Base-by-base conservation (phyloP, 2,329 filamentous ascomycete species). In the Chalaropsis thielavioides region DNA sequence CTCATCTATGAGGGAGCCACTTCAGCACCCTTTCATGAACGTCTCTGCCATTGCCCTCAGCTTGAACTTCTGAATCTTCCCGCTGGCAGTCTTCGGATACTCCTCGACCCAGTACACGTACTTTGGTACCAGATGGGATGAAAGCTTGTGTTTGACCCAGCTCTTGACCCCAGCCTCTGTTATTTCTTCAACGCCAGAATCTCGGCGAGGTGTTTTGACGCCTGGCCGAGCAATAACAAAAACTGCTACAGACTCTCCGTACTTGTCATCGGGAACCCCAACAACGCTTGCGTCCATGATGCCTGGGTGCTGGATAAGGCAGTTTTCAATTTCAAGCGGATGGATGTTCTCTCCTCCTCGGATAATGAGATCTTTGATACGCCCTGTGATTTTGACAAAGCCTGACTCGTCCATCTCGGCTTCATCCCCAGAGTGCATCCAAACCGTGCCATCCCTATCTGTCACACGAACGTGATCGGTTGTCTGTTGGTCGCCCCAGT, bases 61-160 rank as follows among this genome's bases (percentile, higher is more conserved):
- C 77, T 87, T 92, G 73, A 88, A 96, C 77, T 97, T 96, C 77
- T 96, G 90, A 65, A 97, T 92, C 82, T 99, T 99, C 27, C 92
- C 92, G 73, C 90, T 96, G 5, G 91, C 89, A 43, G 94, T 99
- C 81, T 96, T 96, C 22, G 92, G 92, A 73, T 89, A 95, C n/a
- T 85, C 83, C 0, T 86, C 80, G 0, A 89, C 79, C 82, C 89
- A 96, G 72, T 96, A 96, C n/a, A 97, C 82, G 72, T 92, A 84
- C 75, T 89, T 94, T 0, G 92, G 92, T 63, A 89, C 89, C 72
- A 96, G 83, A 74, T 92, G 89, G 69, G 83, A 84, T 38, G 81
- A 83, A 68, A 97, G 74, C 61, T 80, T 83, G 65, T 79, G 76
- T 60, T 81, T 77, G 1, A 96, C 90, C 89, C 89, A 96, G 0